Percentiles rank a stretch among this genome's conserved stretches.
Conservation (phyloP, 164 flowering plant genomes). For the grape (Vitis vinifera) region DNA sequence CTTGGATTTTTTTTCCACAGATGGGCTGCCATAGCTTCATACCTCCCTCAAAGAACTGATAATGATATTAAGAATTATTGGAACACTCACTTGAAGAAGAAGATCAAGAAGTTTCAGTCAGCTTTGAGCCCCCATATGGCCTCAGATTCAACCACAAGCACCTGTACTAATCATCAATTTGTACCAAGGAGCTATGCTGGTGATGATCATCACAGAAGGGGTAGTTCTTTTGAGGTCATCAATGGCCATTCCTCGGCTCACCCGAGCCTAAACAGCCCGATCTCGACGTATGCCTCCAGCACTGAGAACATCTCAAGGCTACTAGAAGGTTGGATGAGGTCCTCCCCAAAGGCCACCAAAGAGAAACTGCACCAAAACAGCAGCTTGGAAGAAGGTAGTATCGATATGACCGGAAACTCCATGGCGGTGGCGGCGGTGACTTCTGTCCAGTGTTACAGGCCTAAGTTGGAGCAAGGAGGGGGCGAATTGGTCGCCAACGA, state of each 20-base stretch:
- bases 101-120: conserved; percentile 8
- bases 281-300: conserved; percentile 7
- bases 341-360: neutral
- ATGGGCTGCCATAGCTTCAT: conserved; percentile 14
- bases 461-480: conserved; percentile 8
- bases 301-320: conserved; percentile 10
- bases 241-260: neutral
- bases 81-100: conserved; percentile 14
- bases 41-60: conserved; percentile 5
- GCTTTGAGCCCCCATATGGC: neutral
- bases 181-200: neutral
- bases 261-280: neutral
- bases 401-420: neutral
- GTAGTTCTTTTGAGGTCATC: neutral
- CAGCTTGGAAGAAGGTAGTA: too few relatives aligned
- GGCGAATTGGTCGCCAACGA: conserved; percentile 37
- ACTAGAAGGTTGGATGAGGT: conserved; percentile 9
- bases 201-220: neutral
- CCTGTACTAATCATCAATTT: neutral
- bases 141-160: neutral
- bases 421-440: neutral
- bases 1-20: neutral
- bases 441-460: neutral
- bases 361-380: neutral
- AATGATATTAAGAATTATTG: conserved; percentile 6